These are phyloP conservation scores for Ceratocystis colombiana DNA, from an alignment of 2,329 filamentous ascomycete species.

Conservation along the genomic window DNA sequence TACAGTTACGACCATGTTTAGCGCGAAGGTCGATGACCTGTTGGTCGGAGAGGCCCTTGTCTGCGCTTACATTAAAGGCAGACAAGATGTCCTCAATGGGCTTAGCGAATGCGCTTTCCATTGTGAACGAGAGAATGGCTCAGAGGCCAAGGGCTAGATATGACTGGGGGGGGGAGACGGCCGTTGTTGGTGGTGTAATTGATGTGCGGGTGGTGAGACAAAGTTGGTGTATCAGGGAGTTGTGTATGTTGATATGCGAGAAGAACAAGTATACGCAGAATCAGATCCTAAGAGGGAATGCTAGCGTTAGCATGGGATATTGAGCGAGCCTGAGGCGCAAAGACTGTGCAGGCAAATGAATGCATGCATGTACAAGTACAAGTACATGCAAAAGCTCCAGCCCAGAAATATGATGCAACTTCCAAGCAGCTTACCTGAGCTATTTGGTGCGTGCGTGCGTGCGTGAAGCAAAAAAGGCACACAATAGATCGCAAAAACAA, in stretches of 20 bases:
- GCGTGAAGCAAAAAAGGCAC: not conserved
- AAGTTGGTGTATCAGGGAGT: constrained; percentile 6
- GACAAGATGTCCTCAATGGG: constrained; percentile 49
- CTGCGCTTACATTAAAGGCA: constrained; percentile 47
- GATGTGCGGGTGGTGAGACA: not conserved
- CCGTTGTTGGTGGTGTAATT: not conserved
- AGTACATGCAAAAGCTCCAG: not conserved
- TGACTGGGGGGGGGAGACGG: not conserved
- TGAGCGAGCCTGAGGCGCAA: not conserved
- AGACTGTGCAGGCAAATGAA: not conserved
- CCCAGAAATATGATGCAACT: not conserved
- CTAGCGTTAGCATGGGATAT: not conserved
- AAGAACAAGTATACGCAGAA: constrained; percentile 21
- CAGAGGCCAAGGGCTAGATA: constrained; percentile 14
- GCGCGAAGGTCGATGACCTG: constrained; percentile 46
- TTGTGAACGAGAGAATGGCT: constrained; percentile 31
- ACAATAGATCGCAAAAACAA: not conserved
- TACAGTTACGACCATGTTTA: constrained; percentile 58
- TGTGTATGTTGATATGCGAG: constrained; percentile 9
- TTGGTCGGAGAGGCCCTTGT: constrained; percentile 47
- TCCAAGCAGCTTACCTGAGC: not conserved
- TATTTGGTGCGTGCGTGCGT: not conserved
- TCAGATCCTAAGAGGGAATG: constrained; percentile 7
- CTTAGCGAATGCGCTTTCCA: constrained; percentile 55
- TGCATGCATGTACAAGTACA: not conserved